Percentiles rank a stretch among this genome's conserved stretches.
phyloP scores from a whole-genome alignment of 192 early-diverging fungal species.

The Chytriomyces confervae region DNA sequence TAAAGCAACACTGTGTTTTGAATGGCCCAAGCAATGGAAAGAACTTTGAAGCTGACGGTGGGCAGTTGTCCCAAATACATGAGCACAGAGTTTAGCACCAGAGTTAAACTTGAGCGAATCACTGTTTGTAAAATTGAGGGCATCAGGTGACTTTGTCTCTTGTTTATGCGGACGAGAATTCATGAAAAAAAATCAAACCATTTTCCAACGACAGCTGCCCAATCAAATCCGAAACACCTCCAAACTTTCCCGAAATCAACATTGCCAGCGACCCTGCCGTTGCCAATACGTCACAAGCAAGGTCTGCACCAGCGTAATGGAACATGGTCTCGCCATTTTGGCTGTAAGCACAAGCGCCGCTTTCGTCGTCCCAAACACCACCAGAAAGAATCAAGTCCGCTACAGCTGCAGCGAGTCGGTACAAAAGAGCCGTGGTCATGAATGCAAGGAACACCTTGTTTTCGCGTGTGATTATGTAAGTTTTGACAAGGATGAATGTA shows the following conservation, averaged over 20 bases:
- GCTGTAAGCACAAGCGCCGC: not conserved
- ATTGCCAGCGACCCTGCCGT: conserved; percentile 2
- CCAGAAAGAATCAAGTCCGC: not conserved
- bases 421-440: not conserved
- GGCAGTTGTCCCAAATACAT: not conserved
- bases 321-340: not conserved
- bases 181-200: not conserved
- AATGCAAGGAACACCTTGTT: not conserved
- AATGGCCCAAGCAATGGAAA: not conserved
- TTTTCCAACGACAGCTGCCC: too few relatives aligned
- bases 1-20: not conserved
- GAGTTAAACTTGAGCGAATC: not conserved
- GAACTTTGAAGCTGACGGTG: not conserved
- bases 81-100: not conserved
- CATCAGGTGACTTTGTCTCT: not conserved
- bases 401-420: not conserved
- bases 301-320: not conserved
- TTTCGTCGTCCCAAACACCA: not conserved
- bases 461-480: not conserved
- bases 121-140: not conserved
- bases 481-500: conserved; percentile 5
- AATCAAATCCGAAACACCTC: too few relatives aligned
- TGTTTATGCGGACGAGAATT: not conserved
- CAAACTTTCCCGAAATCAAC: not conserved
- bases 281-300: not conserved